Conservation (phyloP, 441 rosid genomes). For the Erodium trifolium region DNA sequence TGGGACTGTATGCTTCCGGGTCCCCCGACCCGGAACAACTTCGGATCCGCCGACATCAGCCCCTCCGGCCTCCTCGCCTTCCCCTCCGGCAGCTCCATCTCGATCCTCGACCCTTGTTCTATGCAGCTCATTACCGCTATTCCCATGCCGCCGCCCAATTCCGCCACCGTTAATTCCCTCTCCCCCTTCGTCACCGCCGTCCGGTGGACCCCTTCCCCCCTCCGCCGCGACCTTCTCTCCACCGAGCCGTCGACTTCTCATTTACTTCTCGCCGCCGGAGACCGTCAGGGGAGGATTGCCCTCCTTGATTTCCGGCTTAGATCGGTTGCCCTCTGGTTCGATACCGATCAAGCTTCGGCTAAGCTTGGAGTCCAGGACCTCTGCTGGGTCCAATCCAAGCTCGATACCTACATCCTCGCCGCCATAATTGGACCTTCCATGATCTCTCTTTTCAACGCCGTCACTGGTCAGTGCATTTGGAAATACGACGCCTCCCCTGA, state of each 20-base stretch:
- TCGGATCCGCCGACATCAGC: constrained; percentile 76
- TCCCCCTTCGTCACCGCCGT: constrained; percentile 77
- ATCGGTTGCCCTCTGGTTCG: constrained; percentile 52
- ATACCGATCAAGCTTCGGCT: constrained; percentile 44
- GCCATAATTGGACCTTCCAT: constrained; percentile 61
- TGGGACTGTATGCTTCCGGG: constrained; percentile 87
- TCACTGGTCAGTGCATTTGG: constrained; percentile 48
- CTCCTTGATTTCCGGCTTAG: constrained; percentile 71
- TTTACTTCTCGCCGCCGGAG: constrained; percentile 72
- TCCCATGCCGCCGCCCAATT: constrained; percentile 29
- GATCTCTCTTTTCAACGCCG: constrained; percentile 45
- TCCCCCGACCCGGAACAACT: constrained; percentile 87
- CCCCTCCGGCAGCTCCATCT: constrained; percentile 75
- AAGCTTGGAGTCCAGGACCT: constrained; percentile 80
- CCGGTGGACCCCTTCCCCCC: constrained; percentile 73
- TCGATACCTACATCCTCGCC: constrained; percentile 48
- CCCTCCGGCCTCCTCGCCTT: constrained; percentile 76
- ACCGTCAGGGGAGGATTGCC: constrained; percentile 85
- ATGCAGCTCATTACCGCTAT: constrained; percentile 72
- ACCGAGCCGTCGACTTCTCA: constrained; percentile 68
- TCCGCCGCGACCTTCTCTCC: constrained; percentile 66
- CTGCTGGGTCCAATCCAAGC: constrained; percentile 63
- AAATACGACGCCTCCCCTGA: constrained; percentile 75
- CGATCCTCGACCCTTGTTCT: constrained; percentile 65
- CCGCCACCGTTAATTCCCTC: constrained; percentile 31